Evolutionary conservation across 805 yeast species (phyloP).

Genomic region (Saccharomycopsis sp.): DNA sequence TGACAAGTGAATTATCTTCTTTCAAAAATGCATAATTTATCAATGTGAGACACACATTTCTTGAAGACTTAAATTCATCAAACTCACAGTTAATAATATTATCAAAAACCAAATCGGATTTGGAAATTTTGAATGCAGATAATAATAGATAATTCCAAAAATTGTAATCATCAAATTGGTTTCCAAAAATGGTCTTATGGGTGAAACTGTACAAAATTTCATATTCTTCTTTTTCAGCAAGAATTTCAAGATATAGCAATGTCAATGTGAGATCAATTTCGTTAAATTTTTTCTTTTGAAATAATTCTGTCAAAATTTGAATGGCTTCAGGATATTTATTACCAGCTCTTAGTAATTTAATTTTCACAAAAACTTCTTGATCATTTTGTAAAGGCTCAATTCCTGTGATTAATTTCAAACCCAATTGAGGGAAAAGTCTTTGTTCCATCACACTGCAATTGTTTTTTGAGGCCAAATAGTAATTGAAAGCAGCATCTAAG

Average conservation of each 20-base stretch:
- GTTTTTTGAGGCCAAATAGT: slow-evolving; percentile 30
- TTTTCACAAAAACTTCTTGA: slow-evolving; percentile 59
- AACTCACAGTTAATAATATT: too few relatives aligned
- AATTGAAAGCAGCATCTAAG: slow-evolving; percentile 35
- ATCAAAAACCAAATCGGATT: too few relatives aligned
- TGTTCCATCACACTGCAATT: slow-evolving; percentile 35
- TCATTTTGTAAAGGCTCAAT: slow-evolving; percentile 41
- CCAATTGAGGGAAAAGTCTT: slow-evolving; percentile 48
- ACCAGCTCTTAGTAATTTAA: slow-evolving; percentile 34
- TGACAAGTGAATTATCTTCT: slow-evolving; percentile 1
- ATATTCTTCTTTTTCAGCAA: slow-evolving; percentile 35
- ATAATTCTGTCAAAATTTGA: slow-evolving; percentile 18
- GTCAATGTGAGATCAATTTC: slow-evolving; percentile 54
- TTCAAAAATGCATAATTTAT: slow-evolving; percentile 33
- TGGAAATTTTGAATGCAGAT: slow-evolving; percentile 33
- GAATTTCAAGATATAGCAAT: slow-evolving; percentile 38
- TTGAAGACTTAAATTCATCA: too few relatives aligned
- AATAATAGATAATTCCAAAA: slow-evolving; percentile 53
- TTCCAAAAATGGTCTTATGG: slow-evolving; percentile 31
- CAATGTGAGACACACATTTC: slow-evolving; percentile 48
- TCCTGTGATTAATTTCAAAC: slow-evolving; percentile 44
- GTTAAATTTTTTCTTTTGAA: slow-evolving; percentile 25
- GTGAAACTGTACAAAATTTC: slow-evolving; percentile 32
- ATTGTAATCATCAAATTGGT: slow-evolving; percentile 61
- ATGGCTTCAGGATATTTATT: slow-evolving; percentile 25